Conservation (phyloP, 2,329 filamentous ascomycete genomes). For the Colletotrichum gigasporum region DNA sequence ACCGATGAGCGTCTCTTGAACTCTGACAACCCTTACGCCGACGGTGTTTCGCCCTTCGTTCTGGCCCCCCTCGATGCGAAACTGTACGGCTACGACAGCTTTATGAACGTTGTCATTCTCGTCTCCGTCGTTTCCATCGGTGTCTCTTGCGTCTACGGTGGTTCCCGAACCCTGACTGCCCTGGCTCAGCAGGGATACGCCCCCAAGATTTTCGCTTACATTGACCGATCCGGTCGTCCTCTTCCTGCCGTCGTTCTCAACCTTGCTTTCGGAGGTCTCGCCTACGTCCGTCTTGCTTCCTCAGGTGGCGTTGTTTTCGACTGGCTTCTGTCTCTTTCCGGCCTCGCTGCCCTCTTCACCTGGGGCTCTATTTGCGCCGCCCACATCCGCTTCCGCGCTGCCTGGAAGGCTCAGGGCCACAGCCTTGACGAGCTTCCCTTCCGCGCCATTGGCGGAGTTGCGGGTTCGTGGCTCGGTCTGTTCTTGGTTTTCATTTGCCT, state of each 20-base stretch:
- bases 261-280: conserved; percentile 57
- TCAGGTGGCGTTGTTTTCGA: conserved; percentile 64
- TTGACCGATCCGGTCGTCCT: conserved; percentile 63
- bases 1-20: conserved; percentile 54
- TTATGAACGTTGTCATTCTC: conserved; percentile 65
- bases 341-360: conserved; percentile 70
- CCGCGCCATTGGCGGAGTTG: conserved; percentile 65
- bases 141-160: conserved; percentile 64
- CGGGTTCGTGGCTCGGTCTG: conserved; percentile 71
- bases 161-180: conserved; percentile 64
- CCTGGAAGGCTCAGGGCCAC: conserved; percentile 67
- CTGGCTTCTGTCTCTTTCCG: conserved; percentile 73
- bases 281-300: conserved; percentile 55
- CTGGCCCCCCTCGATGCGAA: conserved; percentile 48
- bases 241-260: conserved; percentile 55
- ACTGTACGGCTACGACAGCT: conserved; percentile 56
- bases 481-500: conserved; percentile 62
- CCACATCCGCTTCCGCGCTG: conserved; percentile 73
- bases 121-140: conserved; percentile 64
- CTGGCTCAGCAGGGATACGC: conserved; percentile 65
- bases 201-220: conserved; percentile 61
- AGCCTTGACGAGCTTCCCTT: conserved; percentile 73
- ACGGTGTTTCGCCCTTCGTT: conserved; percentile 37
- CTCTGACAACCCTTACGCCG: conserved; percentile 53
- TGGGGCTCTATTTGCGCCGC: conserved; percentile 73